Evolutionary conservation across 1,284 basidiomycete species (phyloP), one percentile per base, ranked within the genome.

Genomic region (Rhodotorula mucilaginosa): DNA sequence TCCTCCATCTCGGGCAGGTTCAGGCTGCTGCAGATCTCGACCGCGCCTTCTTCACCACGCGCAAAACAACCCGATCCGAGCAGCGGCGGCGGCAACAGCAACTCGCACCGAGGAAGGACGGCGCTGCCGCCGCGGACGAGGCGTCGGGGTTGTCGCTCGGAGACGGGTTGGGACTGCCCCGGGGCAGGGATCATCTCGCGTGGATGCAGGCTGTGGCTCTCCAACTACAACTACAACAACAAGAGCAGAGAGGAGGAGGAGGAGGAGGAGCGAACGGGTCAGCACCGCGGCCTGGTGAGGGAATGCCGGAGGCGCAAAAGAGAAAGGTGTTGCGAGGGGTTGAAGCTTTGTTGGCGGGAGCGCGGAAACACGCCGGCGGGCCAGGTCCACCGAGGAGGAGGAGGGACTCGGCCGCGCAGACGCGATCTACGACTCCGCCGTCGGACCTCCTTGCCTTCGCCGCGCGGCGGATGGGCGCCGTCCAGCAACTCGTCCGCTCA

Each of bases 161-260:
- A n/a, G 46, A 57, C 2, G 72, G 72, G 8, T 12, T 74, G 31
- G 69, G 64, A 1, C 46, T 74, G 21, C 19, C 26, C 21, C 26
- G 72, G 21, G 65, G 69, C 2, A 34, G 52, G 3, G 18, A 68
- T 29, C 16, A 31, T 3, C 21, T 68, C 4, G 73, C 73, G 12
- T 74, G 73, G 73, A 74, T 72, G 68, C 58, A 64, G 46, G 67
- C 68, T 16, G 46, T 74, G 23, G 68, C 61, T 13, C 62, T 70
- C 0, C 49, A 63, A 26, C 54, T 70, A 0, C 49, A 63, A 26
- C 54, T 72, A 31, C 47, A 29, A 5, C n/a, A 29, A 23, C 51
- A 52, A n/a, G 51, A 52, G 51, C 19, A 44, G 39, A 44, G 39
- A 44, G 39, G 39, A 7, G 49, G 49, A 21, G 23, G 49, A 18